phyloP scores from a whole-genome alignment of 192 early-diverging fungal genomes.

The Coemansia sp. region DNA sequence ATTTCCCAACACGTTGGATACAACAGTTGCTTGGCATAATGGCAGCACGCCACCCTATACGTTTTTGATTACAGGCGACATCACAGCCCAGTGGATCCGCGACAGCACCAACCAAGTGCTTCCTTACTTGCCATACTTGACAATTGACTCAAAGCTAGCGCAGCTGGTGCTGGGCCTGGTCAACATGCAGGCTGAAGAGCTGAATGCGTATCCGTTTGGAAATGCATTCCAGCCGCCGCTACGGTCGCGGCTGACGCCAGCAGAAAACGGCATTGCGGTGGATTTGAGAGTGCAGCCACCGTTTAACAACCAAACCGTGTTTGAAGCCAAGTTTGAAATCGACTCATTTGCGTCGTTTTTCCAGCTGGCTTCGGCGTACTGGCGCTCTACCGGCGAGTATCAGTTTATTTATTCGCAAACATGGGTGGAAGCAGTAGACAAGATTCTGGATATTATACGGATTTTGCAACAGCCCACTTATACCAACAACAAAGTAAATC shows the following conservation, averaged over 20 bases:
- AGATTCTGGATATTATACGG: constrained; percentile 40
- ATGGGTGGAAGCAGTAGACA: constrained; percentile 56
- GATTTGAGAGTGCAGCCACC: constrained; percentile 21
- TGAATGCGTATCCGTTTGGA: constrained; percentile 54
- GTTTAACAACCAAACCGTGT: constrained; percentile 30
- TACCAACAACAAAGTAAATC: constrained; percentile 10
- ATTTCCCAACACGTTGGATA: constrained; percentile 70
- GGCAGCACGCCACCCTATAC: constrained; percentile 47
- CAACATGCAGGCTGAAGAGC: constrained; percentile 57
- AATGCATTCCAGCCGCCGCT: constrained; percentile 64
- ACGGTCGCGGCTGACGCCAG: constrained; percentile 31
- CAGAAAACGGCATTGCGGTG: constrained; percentile 28
- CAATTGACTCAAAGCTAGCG: constrained; percentile 35
- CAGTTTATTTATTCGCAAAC: constrained; percentile 27
- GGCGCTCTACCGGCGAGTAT: constrained; percentile 50
- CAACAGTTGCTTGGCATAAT: constrained; percentile 61
- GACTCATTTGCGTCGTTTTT: constrained; percentile 69
- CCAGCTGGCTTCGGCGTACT: constrained; percentile 56
- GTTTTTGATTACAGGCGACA: constrained; percentile 73
- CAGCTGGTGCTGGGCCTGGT: constrained; percentile 57
- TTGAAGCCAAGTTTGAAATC: constrained; percentile 67
- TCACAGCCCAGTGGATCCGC: constrained; percentile 69
- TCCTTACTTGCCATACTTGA: constrained; percentile 55
- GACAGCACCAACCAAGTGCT: constrained; percentile 69
- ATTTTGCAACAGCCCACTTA: constrained; percentile 44